Percentiles rank a stretch among this genome's conserved stretches.
These are phyloP conservation scores for Trametes versicolor DNA, from an alignment of 1,284 basidiomycete species.

Conservation along the genomic window DNA sequence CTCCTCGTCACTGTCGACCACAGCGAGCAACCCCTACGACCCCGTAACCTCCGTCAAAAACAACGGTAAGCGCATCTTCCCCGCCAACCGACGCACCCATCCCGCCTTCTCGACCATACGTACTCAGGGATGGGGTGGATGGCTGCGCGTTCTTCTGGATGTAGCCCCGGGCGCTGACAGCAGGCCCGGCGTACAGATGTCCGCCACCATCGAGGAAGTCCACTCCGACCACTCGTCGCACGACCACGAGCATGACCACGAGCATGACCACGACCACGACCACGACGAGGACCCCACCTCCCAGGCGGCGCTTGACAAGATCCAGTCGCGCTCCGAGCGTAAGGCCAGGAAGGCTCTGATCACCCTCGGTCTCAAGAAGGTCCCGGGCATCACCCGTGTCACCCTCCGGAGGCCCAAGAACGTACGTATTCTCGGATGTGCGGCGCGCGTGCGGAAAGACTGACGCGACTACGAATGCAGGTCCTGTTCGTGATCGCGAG, in stretches of 20 bases:
- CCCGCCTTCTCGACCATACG: not conserved
- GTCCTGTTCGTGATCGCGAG: slow-evolving; percentile 92
- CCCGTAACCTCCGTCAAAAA: slow-evolving; percentile 28
- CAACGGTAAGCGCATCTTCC: slow-evolving; percentile 34
- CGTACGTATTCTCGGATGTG: slow-evolving; percentile 55
- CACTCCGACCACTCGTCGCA: slow-evolving; percentile 77
- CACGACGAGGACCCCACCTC: slow-evolving; percentile 84
- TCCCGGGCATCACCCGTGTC: slow-evolving; percentile 94
- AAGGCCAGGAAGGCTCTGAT: slow-evolving; percentile 92
- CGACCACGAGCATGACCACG: slow-evolving; percentile 62
- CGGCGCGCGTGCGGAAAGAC: not conserved
- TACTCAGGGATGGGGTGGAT: slow-evolving; percentile 43
- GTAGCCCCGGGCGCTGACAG: slow-evolving; percentile 41
- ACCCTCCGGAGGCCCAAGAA: slow-evolving; percentile 96
- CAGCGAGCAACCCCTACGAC: slow-evolving; percentile 47
- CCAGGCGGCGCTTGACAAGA: slow-evolving; percentile 88
- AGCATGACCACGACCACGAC: slow-evolving; percentile 60
- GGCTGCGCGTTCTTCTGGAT: slow-evolving; percentile 45
- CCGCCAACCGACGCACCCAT: not conserved
- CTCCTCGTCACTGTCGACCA: slow-evolving; percentile 43
- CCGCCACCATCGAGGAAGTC: slow-evolving; percentile 86
- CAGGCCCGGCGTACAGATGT: slow-evolving; percentile 60
- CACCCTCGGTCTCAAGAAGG: slow-evolving; percentile 90
- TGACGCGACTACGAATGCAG: slow-evolving; percentile 48
- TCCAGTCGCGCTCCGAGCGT: slow-evolving; percentile 91